Conservation (phyloP, 345 rosid species). For the Camelina sativa region DNA sequence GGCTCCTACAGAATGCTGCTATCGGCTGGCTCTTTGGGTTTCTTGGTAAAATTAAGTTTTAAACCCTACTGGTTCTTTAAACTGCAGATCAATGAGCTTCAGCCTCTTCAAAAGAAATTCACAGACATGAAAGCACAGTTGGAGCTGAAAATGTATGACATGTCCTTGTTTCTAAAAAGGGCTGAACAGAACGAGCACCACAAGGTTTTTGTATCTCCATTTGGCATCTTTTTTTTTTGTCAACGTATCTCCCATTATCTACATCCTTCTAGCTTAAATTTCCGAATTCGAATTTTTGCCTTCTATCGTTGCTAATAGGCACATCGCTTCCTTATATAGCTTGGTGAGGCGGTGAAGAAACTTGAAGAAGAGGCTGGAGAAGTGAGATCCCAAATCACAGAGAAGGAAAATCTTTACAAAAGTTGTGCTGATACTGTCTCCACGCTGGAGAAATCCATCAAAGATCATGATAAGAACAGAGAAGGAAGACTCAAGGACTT, state of each 20-base stretch:
- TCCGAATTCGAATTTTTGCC: slow-evolving; percentile 9
- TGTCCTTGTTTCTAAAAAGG: slow-evolving; percentile 79
- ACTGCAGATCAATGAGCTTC: slow-evolving; percentile 74
- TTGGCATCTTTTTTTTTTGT: neutral
- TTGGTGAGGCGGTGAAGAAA: slow-evolving; percentile 75
- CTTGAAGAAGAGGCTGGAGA: slow-evolving; percentile 79
- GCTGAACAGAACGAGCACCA: slow-evolving; percentile 96
- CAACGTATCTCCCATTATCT: neutral
- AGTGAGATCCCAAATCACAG: slow-evolving; percentile 62
- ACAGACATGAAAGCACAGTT: slow-evolving; percentile 69
- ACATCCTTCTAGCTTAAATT: slow-evolving; percentile 23
- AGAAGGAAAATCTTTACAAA: slow-evolving; percentile 61
- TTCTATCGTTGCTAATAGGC: neutral
- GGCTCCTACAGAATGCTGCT: slow-evolving; percentile 11
- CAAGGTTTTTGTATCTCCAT: slow-evolving; percentile 58
- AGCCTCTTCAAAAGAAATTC: slow-evolving; percentile 74
- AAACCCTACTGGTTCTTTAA: slow-evolving; percentile 29
- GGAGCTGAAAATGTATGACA: slow-evolving; percentile 85
- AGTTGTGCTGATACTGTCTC: slow-evolving; percentile 59
- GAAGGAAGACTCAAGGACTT: slow-evolving; percentile 80
- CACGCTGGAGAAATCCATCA: slow-evolving; percentile 75
- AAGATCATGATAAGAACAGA: slow-evolving; percentile 78
- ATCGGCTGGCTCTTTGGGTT: slow-evolving; percentile 15
- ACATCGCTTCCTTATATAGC: slow-evolving; percentile 50
- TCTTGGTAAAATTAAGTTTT: neutral